Evolutionary conservation across 2,329 filamentous ascomycete species (phyloP).

Genomic region (Exophiala aquamarina): DNA sequence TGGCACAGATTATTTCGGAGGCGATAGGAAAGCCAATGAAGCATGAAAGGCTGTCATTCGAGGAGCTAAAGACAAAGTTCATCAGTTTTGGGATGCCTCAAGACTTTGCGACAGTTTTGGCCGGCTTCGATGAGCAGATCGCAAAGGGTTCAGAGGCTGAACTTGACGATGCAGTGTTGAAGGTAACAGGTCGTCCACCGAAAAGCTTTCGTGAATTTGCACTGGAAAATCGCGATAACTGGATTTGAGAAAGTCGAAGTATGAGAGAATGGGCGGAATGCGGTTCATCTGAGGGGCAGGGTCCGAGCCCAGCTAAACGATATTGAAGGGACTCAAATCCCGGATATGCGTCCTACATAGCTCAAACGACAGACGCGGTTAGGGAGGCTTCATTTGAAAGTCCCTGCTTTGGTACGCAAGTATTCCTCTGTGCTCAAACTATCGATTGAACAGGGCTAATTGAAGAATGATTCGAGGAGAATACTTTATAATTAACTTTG

Average conservation of each 20-base stretch:
- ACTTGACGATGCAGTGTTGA: constrained; percentile 36
- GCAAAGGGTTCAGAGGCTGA: constrained; percentile 38
- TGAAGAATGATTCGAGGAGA: too few species aligned
- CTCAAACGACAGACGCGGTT: too few species aligned
- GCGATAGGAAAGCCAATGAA: neutral
- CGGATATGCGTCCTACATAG: too few species aligned
- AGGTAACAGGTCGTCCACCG: constrained; percentile 36
- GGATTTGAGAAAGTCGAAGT: neutral
- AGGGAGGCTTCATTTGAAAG: too few species aligned
- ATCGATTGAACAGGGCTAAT: too few species aligned
- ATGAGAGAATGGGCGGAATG: too few species aligned
- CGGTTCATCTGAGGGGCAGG: too few species aligned
- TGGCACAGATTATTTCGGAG: neutral
- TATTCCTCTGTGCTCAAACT: too few species aligned
- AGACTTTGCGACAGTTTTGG: constrained; percentile 33
- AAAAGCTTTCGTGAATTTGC: constrained; percentile 29
- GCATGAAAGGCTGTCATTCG: neutral
- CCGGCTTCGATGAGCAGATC: constrained; percentile 31
- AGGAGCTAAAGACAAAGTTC: neutral
- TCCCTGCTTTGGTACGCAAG: too few species aligned
- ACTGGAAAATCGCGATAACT: constrained; percentile 1
- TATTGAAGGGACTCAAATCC: too few species aligned
- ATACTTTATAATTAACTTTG: too few species aligned
- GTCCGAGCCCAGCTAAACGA: too few species aligned
- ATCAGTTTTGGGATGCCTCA: neutral